phyloP scores from a whole-genome alignment of 2,329 filamentous ascomycete genomes.

The Scortechinia acanthostroma region DNA sequence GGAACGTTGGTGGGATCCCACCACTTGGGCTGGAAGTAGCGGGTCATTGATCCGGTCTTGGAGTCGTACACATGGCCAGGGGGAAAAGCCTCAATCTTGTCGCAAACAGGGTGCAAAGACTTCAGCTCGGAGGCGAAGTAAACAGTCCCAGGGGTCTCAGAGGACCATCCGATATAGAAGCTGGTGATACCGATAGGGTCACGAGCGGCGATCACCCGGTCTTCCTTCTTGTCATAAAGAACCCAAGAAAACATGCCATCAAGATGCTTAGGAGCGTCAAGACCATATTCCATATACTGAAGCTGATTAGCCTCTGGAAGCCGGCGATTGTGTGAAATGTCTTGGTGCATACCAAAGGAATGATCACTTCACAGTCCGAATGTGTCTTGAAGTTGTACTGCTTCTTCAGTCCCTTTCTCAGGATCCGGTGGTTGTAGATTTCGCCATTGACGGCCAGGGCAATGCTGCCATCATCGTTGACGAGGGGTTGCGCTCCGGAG shows the following conservation, averaged over 20 bases:
- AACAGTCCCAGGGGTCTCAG: slow-evolving; percentile 71
- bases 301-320: slow-evolving; percentile 4
- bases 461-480: slow-evolving; percentile 82
- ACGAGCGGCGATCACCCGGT: slow-evolving; percentile 86
- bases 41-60: slow-evolving; percentile 73
- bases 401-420: slow-evolving; percentile 78
- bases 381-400: slow-evolving; percentile 96
- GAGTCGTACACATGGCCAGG: slow-evolving; percentile 96
- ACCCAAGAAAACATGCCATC: slow-evolving; percentile 99
- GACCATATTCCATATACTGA: slow-evolving; percentile 83
- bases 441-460: slow-evolving; percentile 97
- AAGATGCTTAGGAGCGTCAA: slow-evolving; percentile 85
- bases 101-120: slow-evolving; percentile 84
- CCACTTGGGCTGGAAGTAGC: slow-evolving; percentile 90
- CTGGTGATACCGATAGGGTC: slow-evolving; percentile 96
- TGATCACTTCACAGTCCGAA: slow-evolving; percentile 97
- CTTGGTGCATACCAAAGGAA: slow-evolving; percentile 70
- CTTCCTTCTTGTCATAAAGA: slow-evolving; percentile 87
- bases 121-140: slow-evolving; percentile 98
- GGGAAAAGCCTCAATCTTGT: slow-evolving; percentile 89
- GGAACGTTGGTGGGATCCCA: slow-evolving; percentile 78
- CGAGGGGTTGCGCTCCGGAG: slow-evolving; percentile 87
- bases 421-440: slow-evolving; percentile 97
- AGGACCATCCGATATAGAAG: slow-evolving; percentile 91
- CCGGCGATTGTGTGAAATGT: slow-evolving; percentile 5